Percentiles rank a stretch among this genome's conserved stretches.
These are phyloP conservation scores for Lathyrus oleraceus DNA, from an alignment of 306 rosid species.

Conservation along the genomic window DNA sequence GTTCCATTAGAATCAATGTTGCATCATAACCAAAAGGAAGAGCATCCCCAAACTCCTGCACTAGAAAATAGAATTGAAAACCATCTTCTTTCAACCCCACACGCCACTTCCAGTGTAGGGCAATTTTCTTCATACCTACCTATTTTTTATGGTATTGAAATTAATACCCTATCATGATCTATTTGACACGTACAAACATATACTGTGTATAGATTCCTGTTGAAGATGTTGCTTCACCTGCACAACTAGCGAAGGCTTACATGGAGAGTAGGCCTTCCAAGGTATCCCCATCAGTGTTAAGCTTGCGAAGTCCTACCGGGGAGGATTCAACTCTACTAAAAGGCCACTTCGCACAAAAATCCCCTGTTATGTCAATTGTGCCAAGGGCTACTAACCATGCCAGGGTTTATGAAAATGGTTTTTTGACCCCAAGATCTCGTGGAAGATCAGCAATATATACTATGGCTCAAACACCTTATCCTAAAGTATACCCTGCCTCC, in stretches of 20 bases:
- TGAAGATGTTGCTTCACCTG: slow-evolving; percentile 82
- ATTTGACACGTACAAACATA: slow-evolving; percentile 27
- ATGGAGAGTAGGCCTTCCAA: slow-evolving; percentile 80
- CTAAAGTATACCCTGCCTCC: slow-evolving; percentile 55
- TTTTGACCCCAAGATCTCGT: slow-evolving; percentile 71
- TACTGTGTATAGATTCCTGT: slow-evolving; percentile 56
- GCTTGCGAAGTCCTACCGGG: slow-evolving; percentile 37
- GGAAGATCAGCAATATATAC: slow-evolving; percentile 84
- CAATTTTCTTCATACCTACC: neutral
- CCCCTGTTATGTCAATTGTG: slow-evolving; percentile 50
- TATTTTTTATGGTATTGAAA: neutral
- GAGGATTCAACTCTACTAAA: slow-evolving; percentile 43
- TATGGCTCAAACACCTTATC: slow-evolving; percentile 86
- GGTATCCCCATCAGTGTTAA: slow-evolving; percentile 59
- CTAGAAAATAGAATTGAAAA: slow-evolving; percentile 48
- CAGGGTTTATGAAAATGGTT: slow-evolving; percentile 60
- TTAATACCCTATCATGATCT: neutral
- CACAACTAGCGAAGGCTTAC: slow-evolving; percentile 83
- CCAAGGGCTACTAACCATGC: slow-evolving; percentile 52
- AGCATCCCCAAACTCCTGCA: slow-evolving; percentile 39
- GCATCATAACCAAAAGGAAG: slow-evolving; percentile 45
- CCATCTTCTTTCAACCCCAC: slow-evolving; percentile 50
- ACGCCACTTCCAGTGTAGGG: slow-evolving; percentile 55
- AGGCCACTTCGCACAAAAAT: slow-evolving; percentile 46
- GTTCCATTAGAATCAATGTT: slow-evolving; percentile 41